Evolutionary conservation across 2,329 filamentous ascomycete genomes (phyloP).

Genomic region (Cladosporium sp.): DNA sequence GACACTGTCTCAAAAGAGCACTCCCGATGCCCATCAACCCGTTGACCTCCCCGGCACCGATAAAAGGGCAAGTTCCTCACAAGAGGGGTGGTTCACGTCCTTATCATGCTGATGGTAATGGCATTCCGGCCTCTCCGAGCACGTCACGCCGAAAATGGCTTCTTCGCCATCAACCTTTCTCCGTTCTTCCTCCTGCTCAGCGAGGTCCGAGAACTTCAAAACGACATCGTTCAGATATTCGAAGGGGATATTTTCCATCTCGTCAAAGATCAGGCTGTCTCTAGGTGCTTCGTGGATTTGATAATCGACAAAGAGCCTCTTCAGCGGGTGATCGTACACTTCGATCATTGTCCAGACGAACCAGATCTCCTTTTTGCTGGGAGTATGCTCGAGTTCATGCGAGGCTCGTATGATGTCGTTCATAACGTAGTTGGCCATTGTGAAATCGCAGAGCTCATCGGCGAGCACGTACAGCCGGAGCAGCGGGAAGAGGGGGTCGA

Average conservation of each 20-base stretch:
- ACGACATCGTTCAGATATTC: background rate
- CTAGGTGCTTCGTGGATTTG: background rate
- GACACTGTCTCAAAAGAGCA: background rate
- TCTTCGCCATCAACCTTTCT: background rate
- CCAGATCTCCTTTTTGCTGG: background rate
- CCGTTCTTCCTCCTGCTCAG: background rate
- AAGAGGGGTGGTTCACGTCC: background rate
- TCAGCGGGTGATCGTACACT: background rate
- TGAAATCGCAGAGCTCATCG: conserved; percentile 18
- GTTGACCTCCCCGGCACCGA: background rate
- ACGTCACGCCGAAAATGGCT: background rate
- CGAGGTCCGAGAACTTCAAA: background rate
- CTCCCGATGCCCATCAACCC: background rate
- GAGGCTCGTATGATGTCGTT: background rate
- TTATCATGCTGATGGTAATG: background rate
- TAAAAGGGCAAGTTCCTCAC: background rate
- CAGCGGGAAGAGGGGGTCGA: background rate
- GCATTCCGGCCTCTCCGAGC: background rate
- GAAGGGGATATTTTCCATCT: background rate
- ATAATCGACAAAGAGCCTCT: background rate
- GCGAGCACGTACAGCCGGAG: conserved; percentile 20
- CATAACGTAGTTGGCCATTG: conserved; percentile 6
- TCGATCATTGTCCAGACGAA: background rate
- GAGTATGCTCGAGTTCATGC: background rate
- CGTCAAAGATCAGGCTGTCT: background rate